phyloP scores from a whole-genome alignment of 2,329 filamentous ascomycete species.

The Fusarium pseudonygamai region DNA sequence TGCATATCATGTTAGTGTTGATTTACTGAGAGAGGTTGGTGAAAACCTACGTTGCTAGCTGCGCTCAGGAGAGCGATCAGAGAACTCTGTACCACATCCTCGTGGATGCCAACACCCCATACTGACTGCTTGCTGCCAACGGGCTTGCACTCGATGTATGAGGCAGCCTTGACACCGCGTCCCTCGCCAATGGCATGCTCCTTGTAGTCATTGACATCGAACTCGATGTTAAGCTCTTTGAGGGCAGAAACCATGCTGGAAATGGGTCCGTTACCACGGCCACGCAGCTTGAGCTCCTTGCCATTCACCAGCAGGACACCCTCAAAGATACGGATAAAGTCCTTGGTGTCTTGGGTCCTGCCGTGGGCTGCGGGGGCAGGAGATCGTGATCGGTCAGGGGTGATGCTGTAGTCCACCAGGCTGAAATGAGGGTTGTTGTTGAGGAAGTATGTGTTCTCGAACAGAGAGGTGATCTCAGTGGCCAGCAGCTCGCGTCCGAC shows the following conservation, averaged over 20 bases:
- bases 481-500: conserved; percentile 86
- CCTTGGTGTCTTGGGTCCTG: conserved; percentile 79
- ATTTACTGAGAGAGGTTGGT: too few species aligned
- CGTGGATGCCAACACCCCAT: conserved; percentile 92
- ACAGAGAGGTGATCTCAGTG: conserved; percentile 85
- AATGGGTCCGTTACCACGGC: conserved; percentile 89
- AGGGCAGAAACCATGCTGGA: conserved; percentile 88
- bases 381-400: conserved; percentile 80
- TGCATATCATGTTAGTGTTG: background rate
- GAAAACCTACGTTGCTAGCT: conserved; percentile 78
- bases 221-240: conserved; percentile 78
- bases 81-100: conserved; percentile 87
- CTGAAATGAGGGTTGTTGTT: conserved; percentile 84
- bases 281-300: conserved; percentile 78
- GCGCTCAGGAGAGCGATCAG: conserved; percentile 87
- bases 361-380: conserved; percentile 74
- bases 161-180: conserved; percentile 88
- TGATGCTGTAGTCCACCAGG: conserved; percentile 92
- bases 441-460: conserved; percentile 88
- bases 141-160: conserved; percentile 89
- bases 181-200: conserved; percentile 89
- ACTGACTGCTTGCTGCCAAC: conserved; percentile 74
- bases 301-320: conserved; percentile 87
- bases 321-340: conserved; percentile 83
- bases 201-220: conserved; percentile 95